Evolutionary conservation across 1,139 yeast species (phyloP), one percentile per base, ranked within the genome.

Genomic region (Zygosaccharomyces sapae): DNA sequence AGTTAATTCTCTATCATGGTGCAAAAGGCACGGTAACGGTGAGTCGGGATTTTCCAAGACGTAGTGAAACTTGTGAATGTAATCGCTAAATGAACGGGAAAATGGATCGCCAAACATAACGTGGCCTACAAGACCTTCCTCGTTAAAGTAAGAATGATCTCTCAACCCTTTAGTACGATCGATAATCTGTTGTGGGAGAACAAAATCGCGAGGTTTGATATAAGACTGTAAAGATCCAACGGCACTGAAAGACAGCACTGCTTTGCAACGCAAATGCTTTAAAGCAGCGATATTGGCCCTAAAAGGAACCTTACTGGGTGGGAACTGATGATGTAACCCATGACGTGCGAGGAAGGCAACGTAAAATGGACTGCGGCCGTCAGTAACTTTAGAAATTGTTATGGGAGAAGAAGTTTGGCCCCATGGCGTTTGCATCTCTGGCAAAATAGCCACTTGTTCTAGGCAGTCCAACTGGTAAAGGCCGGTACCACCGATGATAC

Each of bases 401-500:
- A 92, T 86, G 45, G 97, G 90, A 10, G 95, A 85, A 4, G 97
- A 89, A 19, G 99, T 96, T 58, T 76, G 77, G 5, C 98, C 99
- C 97, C 98, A 92, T 20, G 99, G 99, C 7, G 98, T 92, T 16
- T 83, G 77, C 46, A 88, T 69, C 5, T 86, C 79, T 3, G 86
- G 80, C 44, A 89, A 71, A 57, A 85, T 75, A 22, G 97, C 97
- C 45, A 89, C 94, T 2, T 96, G 95, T 41, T 83, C 77, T 53
- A 90, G 74, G 48, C 87, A 81, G 38, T 86, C 88, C 51, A 92
- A 75, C 49, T 87, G 86, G 73, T 92, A 92, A 39, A 92, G 77
- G n/a, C 99, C 99, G 2, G 98, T 92, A 38, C 98, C 98, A 34
- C 98, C 98, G 65, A 92, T 92, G 55, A 92, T 80, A 39, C 95